Conservation (phyloP, 176 grass and related monocot species). For the Guadua angustifolia region DNA sequence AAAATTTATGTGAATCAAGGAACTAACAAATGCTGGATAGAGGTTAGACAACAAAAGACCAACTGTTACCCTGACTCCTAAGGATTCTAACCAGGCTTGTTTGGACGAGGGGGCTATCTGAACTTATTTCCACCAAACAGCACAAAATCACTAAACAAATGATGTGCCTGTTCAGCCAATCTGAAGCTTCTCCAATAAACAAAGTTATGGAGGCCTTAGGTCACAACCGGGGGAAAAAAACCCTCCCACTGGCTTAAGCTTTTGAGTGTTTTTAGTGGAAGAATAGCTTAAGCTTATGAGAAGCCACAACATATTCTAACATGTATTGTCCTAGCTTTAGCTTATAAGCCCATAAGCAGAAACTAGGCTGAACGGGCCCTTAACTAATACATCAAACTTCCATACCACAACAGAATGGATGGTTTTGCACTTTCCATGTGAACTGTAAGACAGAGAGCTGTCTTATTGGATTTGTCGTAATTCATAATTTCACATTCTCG, state of each 20-base stretch:
- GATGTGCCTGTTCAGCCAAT: not conserved
- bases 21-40: conserved; percentile 1
- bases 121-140: not conserved
- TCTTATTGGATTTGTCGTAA: not conserved
- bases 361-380: not conserved
- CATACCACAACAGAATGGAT: not conserved
- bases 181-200: not conserved
- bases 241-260: too few relatives aligned
- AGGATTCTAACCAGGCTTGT: not conserved
- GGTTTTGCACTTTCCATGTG: not conserved
- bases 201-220: too few relatives aligned
- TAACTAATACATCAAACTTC: not conserved
- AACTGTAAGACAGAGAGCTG: not conserved
- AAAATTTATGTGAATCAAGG: not conserved
- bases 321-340: not conserved
- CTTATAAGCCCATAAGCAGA: not conserved
- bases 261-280: too few relatives aligned
- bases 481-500: not conserved
- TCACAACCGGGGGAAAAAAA: too few relatives aligned
- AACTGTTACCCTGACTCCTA: not conserved
- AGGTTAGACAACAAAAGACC: not conserved
- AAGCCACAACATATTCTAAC: not conserved
- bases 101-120: not conserved
- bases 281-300: not conserved
- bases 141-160: conserved; percentile 14